phyloP scores from a whole-genome alignment of 2,329 filamentous ascomycete species.

The Daldinia eschscholtzii region DNA sequence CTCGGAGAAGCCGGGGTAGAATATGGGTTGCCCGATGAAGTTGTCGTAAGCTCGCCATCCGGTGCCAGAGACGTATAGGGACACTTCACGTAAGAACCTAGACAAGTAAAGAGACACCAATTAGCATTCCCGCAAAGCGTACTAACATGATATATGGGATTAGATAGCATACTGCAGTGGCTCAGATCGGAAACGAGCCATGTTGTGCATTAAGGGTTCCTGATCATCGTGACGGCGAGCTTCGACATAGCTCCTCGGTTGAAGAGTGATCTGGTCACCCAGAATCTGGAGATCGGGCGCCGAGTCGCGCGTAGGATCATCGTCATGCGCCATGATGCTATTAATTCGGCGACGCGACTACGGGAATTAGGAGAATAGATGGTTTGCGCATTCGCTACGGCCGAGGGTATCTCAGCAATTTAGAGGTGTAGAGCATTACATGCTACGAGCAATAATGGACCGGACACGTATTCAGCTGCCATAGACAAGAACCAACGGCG shows the following conservation, averaged over 20 bases:
- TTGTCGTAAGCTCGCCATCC: slow-evolving; percentile 96
- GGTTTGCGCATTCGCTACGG: slow-evolving; percentile 29
- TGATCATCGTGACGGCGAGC: slow-evolving; percentile 63
- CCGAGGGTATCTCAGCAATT: slow-evolving; percentile 37
- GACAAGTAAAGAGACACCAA: slow-evolving; percentile 37
- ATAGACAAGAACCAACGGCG: neutral
- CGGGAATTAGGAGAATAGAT: neutral
- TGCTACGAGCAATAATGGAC: slow-evolving; percentile 31
- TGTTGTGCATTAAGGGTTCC: slow-evolving; percentile 82
- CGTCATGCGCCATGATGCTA: slow-evolving; percentile 56
- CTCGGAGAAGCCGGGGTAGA: slow-evolving; percentile 91
- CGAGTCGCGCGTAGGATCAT: slow-evolving; percentile 61
- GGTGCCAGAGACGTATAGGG: slow-evolving; percentile 89
- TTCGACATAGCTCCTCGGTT: slow-evolving; percentile 77
- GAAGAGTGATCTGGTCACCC: slow-evolving; percentile 79
- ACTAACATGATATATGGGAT: neutral
- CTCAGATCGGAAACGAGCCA: slow-evolving; percentile 84
- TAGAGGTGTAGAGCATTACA: slow-evolving; percentile 29
- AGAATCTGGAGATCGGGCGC: slow-evolving; percentile 84
- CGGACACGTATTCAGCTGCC: slow-evolving; percentile 3
- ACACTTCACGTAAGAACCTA: slow-evolving; percentile 93
- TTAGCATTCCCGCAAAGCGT: neutral
- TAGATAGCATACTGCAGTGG: slow-evolving; percentile 64
- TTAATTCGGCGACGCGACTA: slow-evolving; percentile 10
- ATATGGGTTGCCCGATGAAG: slow-evolving; percentile 90